phyloP scores from a whole-genome alignment of 768 basidiomycete species.

The Baorangia bicolor region DNA sequence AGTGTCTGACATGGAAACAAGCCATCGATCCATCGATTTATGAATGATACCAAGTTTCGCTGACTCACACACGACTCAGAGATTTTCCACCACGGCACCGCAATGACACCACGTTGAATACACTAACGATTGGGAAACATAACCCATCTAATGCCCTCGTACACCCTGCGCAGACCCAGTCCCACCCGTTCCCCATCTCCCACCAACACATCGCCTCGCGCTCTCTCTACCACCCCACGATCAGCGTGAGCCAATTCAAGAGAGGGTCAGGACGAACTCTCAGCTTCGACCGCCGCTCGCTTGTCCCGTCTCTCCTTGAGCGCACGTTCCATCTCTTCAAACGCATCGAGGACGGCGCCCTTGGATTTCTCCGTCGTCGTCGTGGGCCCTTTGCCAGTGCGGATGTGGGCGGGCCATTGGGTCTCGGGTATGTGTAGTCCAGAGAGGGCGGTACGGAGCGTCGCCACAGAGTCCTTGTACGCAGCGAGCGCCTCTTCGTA shows the following conservation, averaged over 20 bases:
- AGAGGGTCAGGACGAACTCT: constrained; percentile 38
- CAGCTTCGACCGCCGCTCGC: constrained; percentile 32
- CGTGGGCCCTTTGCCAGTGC: constrained; percentile 6
- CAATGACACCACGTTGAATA: neutral
- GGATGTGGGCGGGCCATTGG: constrained; percentile 66
- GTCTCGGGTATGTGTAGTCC: constrained; percentile 48
- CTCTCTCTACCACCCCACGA: constrained; percentile 13
- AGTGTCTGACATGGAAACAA: neutral
- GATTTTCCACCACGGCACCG: neutral
- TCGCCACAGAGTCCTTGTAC: constrained; percentile 56
- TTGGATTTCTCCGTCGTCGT: constrained; percentile 15
- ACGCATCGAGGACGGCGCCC: constrained; percentile 54
- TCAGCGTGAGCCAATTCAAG: constrained; percentile 8
- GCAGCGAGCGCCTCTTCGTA: constrained; percentile 71
- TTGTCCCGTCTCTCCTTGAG: constrained; percentile 47
- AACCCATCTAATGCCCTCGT: constrained; percentile 50
- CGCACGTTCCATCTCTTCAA: constrained; percentile 67
- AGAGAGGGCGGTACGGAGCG: constrained; percentile 50
- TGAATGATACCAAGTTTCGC: neutral
- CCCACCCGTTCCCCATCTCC: constrained; percentile 17
- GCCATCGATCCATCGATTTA: neutral
- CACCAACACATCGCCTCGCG: constrained; percentile 16
- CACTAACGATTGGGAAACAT: constrained; percentile 45
- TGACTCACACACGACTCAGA: constrained; percentile 2
- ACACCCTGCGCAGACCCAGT: constrained; percentile 30